These are phyloP conservation scores for Gyrodon lividus DNA, from an alignment of 768 basidiomycete species.

Conservation along the genomic window DNA sequence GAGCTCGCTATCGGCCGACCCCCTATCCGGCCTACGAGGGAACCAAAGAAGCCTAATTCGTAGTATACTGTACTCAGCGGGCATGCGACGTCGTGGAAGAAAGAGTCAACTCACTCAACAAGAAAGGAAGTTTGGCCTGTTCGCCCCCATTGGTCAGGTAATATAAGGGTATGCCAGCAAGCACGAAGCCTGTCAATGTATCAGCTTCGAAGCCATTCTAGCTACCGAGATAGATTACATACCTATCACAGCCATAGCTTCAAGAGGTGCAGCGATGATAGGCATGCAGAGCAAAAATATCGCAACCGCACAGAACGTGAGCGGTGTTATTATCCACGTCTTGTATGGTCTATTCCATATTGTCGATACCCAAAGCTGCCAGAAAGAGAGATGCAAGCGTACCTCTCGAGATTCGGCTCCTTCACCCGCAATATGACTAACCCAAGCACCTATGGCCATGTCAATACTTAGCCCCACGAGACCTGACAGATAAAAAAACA, in stretches of 20 bases:
- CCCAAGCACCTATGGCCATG: conserved; percentile 66
- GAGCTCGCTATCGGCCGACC: conserved; percentile 53
- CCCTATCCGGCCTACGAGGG: conserved; percentile 45
- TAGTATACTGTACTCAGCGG: not conserved
- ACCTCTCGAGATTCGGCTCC: conserved; percentile 87
- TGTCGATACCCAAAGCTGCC: not conserved
- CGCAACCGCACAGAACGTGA: conserved; percentile 79
- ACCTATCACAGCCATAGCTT: conserved; percentile 88
- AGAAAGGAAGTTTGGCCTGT: conserved; percentile 34
- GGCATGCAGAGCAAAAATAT: conserved; percentile 81
- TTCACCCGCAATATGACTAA: conserved; percentile 85
- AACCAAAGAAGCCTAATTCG: conserved; percentile 41
- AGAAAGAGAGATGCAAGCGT: conserved; percentile 2
- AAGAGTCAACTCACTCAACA: conserved; percentile 35
- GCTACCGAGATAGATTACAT: conserved; percentile 20
- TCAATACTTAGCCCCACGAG: conserved; percentile 2
- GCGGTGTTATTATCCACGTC: conserved; percentile 87
- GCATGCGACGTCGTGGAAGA: conserved; percentile 1
- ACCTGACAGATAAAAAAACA: not conserved
- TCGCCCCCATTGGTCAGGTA: conserved; percentile 66
- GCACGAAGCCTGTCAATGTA: conserved; percentile 60
- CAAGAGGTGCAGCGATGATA: conserved; percentile 85
- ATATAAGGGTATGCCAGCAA: conserved; percentile 79
- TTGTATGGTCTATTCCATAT: conserved; percentile 73
- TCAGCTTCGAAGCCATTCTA: not conserved